Conservation (phyloP, 345 rosid genomes). For the Angophora floribunda region DNA sequence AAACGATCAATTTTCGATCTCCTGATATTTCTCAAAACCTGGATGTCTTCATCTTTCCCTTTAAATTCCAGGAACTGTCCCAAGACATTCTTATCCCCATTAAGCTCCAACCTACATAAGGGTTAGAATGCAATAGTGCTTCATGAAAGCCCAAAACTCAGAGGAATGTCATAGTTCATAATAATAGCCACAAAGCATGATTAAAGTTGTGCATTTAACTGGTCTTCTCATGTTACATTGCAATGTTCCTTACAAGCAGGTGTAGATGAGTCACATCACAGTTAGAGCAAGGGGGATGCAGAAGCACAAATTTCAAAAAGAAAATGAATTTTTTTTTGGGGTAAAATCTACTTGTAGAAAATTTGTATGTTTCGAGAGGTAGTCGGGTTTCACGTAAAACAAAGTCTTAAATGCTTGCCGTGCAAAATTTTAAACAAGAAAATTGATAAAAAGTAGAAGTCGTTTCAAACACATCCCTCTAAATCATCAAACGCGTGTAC, state of each 20-base stretch:
- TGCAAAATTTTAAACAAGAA: not conserved
- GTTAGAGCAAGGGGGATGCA: not conserved
- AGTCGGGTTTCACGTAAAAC: not conserved
- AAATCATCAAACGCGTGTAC: not conserved
- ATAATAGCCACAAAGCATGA: not conserved
- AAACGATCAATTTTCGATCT: constrained; percentile 70
- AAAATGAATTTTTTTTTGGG: not conserved
- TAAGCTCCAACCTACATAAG: constrained; percentile 67
- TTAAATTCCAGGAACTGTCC: constrained; percentile 82
- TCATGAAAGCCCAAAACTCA: not conserved
- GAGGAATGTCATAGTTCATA: not conserved
- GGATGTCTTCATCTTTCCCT: constrained; percentile 68
- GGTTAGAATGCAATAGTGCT: no score
- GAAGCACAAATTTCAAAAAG: not conserved
- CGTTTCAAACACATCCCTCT: not conserved
- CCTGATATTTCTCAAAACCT: constrained; percentile 49
- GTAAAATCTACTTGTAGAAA: not conserved
- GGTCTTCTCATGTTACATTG: not conserved
- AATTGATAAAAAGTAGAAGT: not conserved
- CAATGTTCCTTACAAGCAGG: not conserved
- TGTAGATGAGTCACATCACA: not conserved
- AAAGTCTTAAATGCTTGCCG: not conserved
- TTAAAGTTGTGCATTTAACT: not conserved
- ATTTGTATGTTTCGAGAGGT: not conserved
- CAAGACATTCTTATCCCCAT: constrained; percentile 50